Evolutionary conservation across 2,329 filamentous ascomycete species (phyloP), one percentile per base, ranked within the genome.

Genomic region (Colletotrichum sp.): DNA sequence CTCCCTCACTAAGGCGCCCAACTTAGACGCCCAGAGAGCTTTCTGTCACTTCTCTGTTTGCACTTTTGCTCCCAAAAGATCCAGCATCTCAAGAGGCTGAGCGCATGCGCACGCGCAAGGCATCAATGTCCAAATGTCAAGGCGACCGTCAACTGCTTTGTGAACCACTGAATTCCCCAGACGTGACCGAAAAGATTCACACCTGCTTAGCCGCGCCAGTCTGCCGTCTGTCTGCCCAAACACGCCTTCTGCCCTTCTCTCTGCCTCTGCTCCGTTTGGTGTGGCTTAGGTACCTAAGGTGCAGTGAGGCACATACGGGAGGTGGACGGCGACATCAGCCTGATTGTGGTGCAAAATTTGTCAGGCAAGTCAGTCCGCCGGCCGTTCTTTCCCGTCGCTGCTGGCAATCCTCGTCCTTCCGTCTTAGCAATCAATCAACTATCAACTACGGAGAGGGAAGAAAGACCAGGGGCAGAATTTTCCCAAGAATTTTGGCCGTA

Each of bases 291-390:
- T 19, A 57, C 52, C 55, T 29, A 13, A 29, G 25, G 22, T 59
- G 11, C 44, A 22, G n/a, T 25, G 44, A 52, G 44, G n/a, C 44
- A 52, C 44, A 22, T 52, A n/a, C 12, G 8, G 49, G 68, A 61
- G 62, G 72, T 71, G 68, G 72, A 69, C 67, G 71, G 67, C 68
- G 61, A 71, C 27, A 25, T 29, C 34, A 66, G 61, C 72, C 68
- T 71, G 67, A 30, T 59, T 30, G 16, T 59, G 57, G 44, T 59
- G 34, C 27, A n/a, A 25, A 32, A 34, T 69, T 62, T 19, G 36
- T 11, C 13, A 34, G 55, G n/a, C 49, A 32, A 39, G 11, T 1
- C 44, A 22, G 44, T 52, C 44, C 19, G 39, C n/a, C 12, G 44
- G 44, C 44, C 44, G 44, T 30, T 67, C 27, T 44, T 12, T 30